phyloP scores from a whole-genome alignment of 2,329 filamentous ascomycete species.

The Juglanconis sp. region DNA sequence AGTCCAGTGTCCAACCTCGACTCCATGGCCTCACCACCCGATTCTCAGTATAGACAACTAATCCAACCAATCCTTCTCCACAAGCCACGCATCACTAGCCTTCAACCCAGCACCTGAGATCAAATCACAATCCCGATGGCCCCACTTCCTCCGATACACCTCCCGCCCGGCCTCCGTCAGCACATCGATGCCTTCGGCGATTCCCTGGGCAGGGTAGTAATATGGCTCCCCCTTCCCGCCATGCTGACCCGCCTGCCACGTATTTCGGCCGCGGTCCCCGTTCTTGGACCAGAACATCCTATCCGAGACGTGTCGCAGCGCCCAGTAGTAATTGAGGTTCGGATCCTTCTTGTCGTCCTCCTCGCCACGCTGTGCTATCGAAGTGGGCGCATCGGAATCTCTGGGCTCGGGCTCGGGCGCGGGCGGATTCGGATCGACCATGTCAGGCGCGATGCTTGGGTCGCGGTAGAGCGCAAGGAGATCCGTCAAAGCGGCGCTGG shows the following conservation, averaged over 20 bases:
- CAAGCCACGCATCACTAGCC: slow-evolving; percentile 33
- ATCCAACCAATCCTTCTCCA: slow-evolving; percentile 34
- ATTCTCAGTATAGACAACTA: neutral
- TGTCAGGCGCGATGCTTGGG: slow-evolving; percentile 32
- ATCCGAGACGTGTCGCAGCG: slow-evolving; percentile 26
- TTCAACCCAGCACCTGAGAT: slow-evolving; percentile 24
- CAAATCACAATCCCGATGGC: slow-evolving; percentile 36
- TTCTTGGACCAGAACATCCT: slow-evolving; percentile 43
- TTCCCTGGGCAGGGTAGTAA: slow-evolving; percentile 45
- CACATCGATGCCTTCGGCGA: slow-evolving; percentile 41
- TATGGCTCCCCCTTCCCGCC: slow-evolving; percentile 53
- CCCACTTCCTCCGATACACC: slow-evolving; percentile 39
- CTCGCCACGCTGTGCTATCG: neutral
- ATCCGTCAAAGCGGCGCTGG: slow-evolving; percentile 43
- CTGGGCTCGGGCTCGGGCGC: slow-evolving; percentile 11
- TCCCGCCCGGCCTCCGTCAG: slow-evolving; percentile 42
- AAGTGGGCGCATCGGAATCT: no score
- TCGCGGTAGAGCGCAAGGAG: slow-evolving; percentile 44
- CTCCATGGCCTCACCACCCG: no score
- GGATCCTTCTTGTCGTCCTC: slow-evolving; percentile 21
- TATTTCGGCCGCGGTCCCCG: slow-evolving; percentile 41
- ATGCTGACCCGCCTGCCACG: slow-evolving; percentile 49
- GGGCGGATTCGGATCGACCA: slow-evolving; percentile 34
- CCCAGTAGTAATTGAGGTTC: slow-evolving; percentile 28
- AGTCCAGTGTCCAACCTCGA: no score